Conservation (phyloP, 192 early-diverging fungal species). For the Coemansia sp. region DNA sequence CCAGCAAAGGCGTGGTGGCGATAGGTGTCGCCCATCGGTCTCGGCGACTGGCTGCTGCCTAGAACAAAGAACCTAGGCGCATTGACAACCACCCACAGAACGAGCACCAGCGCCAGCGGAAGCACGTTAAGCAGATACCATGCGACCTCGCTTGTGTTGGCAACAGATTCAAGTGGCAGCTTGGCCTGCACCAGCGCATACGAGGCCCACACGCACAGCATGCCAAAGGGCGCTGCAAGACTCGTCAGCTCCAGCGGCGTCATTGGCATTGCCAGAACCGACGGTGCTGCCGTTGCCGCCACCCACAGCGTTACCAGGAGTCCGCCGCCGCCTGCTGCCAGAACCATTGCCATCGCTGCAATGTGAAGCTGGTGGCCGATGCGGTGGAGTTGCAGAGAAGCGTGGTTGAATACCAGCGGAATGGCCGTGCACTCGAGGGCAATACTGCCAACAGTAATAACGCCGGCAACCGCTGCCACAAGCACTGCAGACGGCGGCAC, state of each 20-base stretch:
- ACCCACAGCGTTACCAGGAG: constrained; percentile 23
- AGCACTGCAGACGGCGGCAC: constrained; percentile 3
- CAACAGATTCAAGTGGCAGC: constrained; percentile 14
- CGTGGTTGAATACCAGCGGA: constrained; percentile 11
- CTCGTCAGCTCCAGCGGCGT: constrained; percentile 1
- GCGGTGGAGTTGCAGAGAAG: constrained; percentile 1
- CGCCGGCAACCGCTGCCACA: background rate
- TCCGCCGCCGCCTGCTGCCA: constrained; percentile 17
- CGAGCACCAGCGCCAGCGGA: constrained; percentile 33
- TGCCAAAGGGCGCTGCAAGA: constrained; percentile 12
- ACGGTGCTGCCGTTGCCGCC: background rate
- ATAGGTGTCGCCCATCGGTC: background rate
- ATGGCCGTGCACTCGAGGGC: constrained; percentile 25
- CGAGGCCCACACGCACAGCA: constrained; percentile 30
- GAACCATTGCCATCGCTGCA: background rate
- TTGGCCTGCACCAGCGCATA: constrained; percentile 29
- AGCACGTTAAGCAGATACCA: constrained; percentile 41
- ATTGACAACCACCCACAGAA: constrained; percentile 30
- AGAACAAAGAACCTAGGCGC: constrained; percentile 23
- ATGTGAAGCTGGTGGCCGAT: constrained; percentile 23
- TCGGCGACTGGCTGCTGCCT: background rate
- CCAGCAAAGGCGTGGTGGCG: constrained; percentile 2
- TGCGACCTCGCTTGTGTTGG: constrained; percentile 25
- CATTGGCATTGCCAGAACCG: background rate
- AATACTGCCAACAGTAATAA: constrained; percentile 1